Percentiles rank a stretch among this genome's conserved stretches.
Conservation (phyloP, 768 basidiomycete species). For the Porphyrellus cyaneotinctus region DNA sequence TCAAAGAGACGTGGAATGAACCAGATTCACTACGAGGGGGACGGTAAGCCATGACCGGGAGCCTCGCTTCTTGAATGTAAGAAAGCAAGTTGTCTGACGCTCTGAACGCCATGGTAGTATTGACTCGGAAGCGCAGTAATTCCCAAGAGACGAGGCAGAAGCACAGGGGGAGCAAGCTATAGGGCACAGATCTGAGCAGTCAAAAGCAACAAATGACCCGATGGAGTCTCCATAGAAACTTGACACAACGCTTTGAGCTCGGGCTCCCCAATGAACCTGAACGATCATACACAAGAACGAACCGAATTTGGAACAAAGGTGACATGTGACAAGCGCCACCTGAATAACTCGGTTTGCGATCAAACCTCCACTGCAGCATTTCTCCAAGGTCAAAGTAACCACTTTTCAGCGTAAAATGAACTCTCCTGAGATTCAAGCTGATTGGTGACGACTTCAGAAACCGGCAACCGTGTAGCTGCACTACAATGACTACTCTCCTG, state of each 20-base stretch:
- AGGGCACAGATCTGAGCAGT: not conserved
- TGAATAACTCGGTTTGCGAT: too few relatives aligned
- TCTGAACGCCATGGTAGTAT: conserved; percentile 26
- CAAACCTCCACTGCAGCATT: too few relatives aligned
- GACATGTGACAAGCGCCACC: too few relatives aligned
- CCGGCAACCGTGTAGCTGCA: too few relatives aligned
- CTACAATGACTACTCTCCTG: too few relatives aligned
- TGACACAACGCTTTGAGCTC: too few relatives aligned
- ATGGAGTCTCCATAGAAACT: conserved; percentile 20
- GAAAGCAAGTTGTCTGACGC: conserved; percentile 42
- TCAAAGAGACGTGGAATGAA: conserved; percentile 18
- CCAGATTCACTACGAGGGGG: conserved; percentile 33
- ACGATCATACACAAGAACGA: not conserved
- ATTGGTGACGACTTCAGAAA: too few relatives aligned
- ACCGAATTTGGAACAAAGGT: conserved; percentile 10
- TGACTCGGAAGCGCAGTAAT: not conserved
- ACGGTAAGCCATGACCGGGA: conserved; percentile 41
- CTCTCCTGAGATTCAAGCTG: too few relatives aligned
- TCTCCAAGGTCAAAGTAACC: too few relatives aligned
- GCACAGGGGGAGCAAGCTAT: not conserved
- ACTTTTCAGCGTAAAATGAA: too few relatives aligned
- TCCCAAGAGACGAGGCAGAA: too few relatives aligned
- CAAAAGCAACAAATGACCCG: not conserved
- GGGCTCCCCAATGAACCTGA: too few relatives aligned
- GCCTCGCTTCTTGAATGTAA: conserved; percentile 44